A percentile compares a stretch with the other conserved stretches of the same genome.
Conservation (phyloP, 2,329 filamentous ascomycete genomes). For the Fusarium chaquense region DNA sequence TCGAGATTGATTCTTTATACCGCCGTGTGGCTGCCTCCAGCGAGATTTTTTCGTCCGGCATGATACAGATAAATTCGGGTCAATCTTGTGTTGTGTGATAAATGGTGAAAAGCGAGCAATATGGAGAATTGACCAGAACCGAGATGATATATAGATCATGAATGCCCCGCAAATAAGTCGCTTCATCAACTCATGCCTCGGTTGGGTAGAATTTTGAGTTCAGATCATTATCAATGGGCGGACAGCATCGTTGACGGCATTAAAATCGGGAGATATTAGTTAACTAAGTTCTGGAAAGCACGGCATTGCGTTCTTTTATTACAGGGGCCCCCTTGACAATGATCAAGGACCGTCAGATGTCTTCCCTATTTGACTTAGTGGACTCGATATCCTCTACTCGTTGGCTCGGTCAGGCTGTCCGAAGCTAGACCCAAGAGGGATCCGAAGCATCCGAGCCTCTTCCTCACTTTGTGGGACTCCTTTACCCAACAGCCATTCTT, state of each 20-base stretch:
- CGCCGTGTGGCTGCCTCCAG: not conserved
- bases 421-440: not conserved
- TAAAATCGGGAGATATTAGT: not conserved
- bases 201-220: not conserved
- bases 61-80: not conserved
- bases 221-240: not conserved
- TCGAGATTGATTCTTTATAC: not conserved
- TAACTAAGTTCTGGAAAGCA: not conserved
- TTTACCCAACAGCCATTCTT: not conserved
- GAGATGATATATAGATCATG: not conserved
- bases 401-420: not conserved
- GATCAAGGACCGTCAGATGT: not conserved
- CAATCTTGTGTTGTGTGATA: not conserved
- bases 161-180: constrained; percentile 10
- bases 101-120: not conserved
- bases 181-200: not conserved
- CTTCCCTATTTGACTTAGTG: not conserved
- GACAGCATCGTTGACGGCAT: too few species aligned
- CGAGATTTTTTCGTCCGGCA: not conserved
- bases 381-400: not conserved
- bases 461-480: too few species aligned
- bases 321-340: not conserved
- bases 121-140: not conserved
- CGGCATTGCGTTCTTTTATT: not conserved
- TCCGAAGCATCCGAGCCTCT: not conserved